Base-by-base conservation (phyloP, 208 protist genomes). In the Wallacemonas sp. region DNA sequence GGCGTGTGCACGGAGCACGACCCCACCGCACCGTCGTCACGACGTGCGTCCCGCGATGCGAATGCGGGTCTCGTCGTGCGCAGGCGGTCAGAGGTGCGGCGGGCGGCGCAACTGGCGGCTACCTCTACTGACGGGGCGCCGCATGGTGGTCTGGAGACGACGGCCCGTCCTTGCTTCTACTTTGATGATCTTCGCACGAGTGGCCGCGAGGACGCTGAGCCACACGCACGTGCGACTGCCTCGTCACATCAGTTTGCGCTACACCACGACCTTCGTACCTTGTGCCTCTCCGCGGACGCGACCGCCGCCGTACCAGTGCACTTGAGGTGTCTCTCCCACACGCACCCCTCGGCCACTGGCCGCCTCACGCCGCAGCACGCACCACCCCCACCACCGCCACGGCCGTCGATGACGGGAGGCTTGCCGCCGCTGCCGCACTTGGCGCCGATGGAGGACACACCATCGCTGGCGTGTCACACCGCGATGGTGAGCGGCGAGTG, bases 391-490 rank as follows among this genome's bases (percentile, higher is more conserved):
- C n/a, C n/a, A n/a, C n/a, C 37, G 37, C 12, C 37, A 42, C 37
- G n/a, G n/a, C n/a, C n/a, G n/a, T n/a, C n/a, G n/a, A n/a, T n/a
- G n/a, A n/a, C n/a, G n/a, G n/a, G n/a, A 26, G 50, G 10, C 24
- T 27, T 4, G 33, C n/a, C 45, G 26, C 19, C 5, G 19, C 45
- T 29, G 10, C 3, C 24, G 12, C 59, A 32, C 26, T 2, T 50
- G 19, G n/a, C 32, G 10, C 45, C 41, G 44, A 27, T 24, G 17
- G 57, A 61, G 38, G 32, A 41, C 6, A 58, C 76, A 5, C 82
- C 78, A 38, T 76, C 69, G 17, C 10, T 89, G 8, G 76, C 78
- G 0, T 85, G 75, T 36, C 82, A 89, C 65, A 68, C 76, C 45
- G 82, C 82, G 15, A 73, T 79, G 33, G 27, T 55, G 34, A 78